phyloP scores from a whole-genome alignment of 495 filamentous ascomycete species.

The Hypoxylon fragiforme region DNA sequence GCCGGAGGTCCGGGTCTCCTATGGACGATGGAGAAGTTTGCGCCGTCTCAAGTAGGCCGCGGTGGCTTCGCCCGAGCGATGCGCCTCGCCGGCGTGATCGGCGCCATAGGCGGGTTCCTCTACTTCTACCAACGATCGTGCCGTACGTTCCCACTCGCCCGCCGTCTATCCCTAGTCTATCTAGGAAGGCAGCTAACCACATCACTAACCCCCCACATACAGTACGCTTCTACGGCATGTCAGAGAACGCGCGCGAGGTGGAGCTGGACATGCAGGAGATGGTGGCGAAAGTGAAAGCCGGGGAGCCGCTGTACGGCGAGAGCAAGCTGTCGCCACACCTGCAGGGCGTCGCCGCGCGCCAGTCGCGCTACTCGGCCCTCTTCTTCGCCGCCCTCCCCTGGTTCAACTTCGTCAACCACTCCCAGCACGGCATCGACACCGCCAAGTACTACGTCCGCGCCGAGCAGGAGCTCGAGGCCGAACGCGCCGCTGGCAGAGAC shows the following conservation, averaged over 20 bases:
- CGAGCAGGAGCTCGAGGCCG: slow-evolving; percentile 89
- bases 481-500: slow-evolving; percentile 49
- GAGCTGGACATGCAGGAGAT: slow-evolving; percentile 98
- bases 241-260: slow-evolving; percentile 86
- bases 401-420: slow-evolving; percentile 98
- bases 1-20: slow-evolving; percentile 72
- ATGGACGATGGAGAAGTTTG: slow-evolving; percentile 75
- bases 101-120: slow-evolving; percentile 73
- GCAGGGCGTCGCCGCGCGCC: slow-evolving; percentile 90
- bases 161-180: background rate
- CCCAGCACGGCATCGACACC: slow-evolving; percentile 95
- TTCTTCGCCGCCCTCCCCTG: slow-evolving; percentile 84
- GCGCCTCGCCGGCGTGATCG: slow-evolving; percentile 74
- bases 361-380: slow-evolving; percentile 85
- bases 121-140: slow-evolving; percentile 74
- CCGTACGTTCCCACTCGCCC: slow-evolving; percentile 44
- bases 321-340: slow-evolving; percentile 78
- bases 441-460: slow-evolving; percentile 97
- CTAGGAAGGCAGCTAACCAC: too few relatives aligned
- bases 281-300: slow-evolving; percentile 90
- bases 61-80: slow-evolving; percentile 81
- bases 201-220: slow-evolving; percentile 5
- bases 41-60: slow-evolving; percentile 77
- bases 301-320: slow-evolving; percentile 86
- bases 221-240: slow-evolving; percentile 93